Evolutionary conservation across 1,284 basidiomycete species (phyloP).

Genomic region (Veloporphyrellus conicus): DNA sequence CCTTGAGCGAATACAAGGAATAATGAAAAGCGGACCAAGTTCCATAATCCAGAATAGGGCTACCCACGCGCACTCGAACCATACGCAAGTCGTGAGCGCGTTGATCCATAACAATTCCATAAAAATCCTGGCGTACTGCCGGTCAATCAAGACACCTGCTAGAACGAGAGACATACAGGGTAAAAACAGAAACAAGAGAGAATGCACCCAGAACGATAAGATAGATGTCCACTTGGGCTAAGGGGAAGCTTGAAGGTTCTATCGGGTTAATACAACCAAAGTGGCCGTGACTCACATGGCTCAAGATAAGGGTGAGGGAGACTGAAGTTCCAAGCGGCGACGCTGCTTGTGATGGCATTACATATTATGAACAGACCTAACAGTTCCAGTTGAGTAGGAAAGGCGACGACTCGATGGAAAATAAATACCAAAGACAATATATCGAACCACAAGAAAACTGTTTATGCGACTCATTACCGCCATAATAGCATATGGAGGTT

Average conservation of each 20-base stretch:
- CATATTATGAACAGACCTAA: slow-evolving; percentile 59
- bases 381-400: slow-evolving; percentile 9
- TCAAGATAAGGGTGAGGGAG: slow-evolving; percentile 36
- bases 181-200: slow-evolving; percentile 54
- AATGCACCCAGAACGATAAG: slow-evolving; percentile 60
- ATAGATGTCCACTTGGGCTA: slow-evolving; percentile 55
- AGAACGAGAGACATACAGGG: slow-evolving; percentile 44
- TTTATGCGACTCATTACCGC: slow-evolving; percentile 19
- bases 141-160: slow-evolving; percentile 1
- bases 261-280: background rate
- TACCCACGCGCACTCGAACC: slow-evolving; percentile 68
- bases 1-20: background rate
- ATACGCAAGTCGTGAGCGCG: slow-evolving; percentile 56
- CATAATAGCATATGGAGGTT: slow-evolving; percentile 30
- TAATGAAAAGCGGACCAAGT: slow-evolving; percentile 43
- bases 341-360: slow-evolving; percentile 61
- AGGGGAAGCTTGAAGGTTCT: background rate
- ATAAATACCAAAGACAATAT: slow-evolving; percentile 47
- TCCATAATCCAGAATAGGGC: slow-evolving; percentile 55
- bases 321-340: slow-evolving; percentile 66
- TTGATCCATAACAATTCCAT: slow-evolving; percentile 52
- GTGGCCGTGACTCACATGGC: slow-evolving; percentile 33
- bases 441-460: slow-evolving; percentile 41
- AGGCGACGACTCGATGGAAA: background rate
- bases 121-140: slow-evolving; percentile 46